Evolutionary conservation across 768 basidiomycete species (phyloP).

Genomic region (Suillus spraguei): DNA sequence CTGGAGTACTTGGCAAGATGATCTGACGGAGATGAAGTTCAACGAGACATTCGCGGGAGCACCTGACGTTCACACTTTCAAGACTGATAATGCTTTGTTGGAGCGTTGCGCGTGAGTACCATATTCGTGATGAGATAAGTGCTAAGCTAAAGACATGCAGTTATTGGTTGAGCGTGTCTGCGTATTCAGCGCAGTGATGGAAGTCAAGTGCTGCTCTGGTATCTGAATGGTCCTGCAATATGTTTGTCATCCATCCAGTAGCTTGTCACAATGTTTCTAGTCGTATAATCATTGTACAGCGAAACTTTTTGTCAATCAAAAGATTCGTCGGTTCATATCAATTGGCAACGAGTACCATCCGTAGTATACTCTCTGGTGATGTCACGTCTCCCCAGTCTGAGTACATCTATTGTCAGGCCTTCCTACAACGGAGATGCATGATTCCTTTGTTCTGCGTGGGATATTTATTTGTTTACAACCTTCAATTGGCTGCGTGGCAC

Average conservation of each 20-base stretch:
- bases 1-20: constrained; percentile 22
- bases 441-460: background rate
- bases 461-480: background rate
- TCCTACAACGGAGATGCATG: background rate
- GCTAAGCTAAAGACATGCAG: background rate
- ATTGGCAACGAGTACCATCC: background rate
- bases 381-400: background rate
- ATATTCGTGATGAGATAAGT: background rate
- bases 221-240: background rate
- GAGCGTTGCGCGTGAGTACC: constrained; percentile 38
- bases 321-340: background rate
- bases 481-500: background rate
- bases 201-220: background rate
- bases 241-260: background rate
- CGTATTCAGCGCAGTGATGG: background rate
- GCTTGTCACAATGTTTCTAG: background rate
- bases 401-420: background rate
- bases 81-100: constrained; percentile 35
- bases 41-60: constrained; percentile 33
- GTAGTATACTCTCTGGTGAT: background rate
- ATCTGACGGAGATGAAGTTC: constrained; percentile 47
- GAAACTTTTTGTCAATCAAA: background rate
- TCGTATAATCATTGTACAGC: background rate
- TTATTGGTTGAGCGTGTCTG: background rate
- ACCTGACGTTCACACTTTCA: constrained; percentile 33